Evolutionary conservation across 345 rosid species (phyloP).

Genomic region (Excoecaria cochinchinensis): DNA sequence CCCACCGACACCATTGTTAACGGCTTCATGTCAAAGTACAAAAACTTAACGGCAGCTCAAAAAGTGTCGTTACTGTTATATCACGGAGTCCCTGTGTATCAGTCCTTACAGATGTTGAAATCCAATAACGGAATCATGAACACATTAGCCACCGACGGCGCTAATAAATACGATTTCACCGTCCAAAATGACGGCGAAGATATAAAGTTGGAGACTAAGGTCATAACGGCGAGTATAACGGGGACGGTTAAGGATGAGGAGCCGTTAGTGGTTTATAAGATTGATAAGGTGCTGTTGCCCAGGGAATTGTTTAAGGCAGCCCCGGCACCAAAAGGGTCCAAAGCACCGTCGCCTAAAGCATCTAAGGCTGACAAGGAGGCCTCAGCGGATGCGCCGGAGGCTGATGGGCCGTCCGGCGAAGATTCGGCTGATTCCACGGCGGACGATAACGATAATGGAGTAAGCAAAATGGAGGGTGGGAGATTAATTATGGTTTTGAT

Average conservation of each 20-base stretch:
- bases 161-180: slow-evolving; percentile 29
- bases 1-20: slow-evolving; percentile 25
- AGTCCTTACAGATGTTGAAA: slow-evolving; percentile 31
- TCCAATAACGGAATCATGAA: slow-evolving; percentile 26
- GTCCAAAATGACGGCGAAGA: slow-evolving; percentile 33
- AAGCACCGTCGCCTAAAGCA: slow-evolving; percentile 22
- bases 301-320: slow-evolving; percentile 30
- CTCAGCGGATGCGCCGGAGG: slow-evolving; percentile 19
- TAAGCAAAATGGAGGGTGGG: slow-evolving; percentile 33
- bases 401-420: slow-evolving; percentile 22
- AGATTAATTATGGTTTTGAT: slow-evolving; percentile 33
- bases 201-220: slow-evolving; percentile 28
- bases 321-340: neutral
- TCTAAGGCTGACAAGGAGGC: slow-evolving; percentile 13
- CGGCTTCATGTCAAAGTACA: slow-evolving; percentile 34
- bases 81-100: slow-evolving; percentile 34
- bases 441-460: slow-evolving; percentile 17
- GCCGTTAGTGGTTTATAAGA: slow-evolving; percentile 26
- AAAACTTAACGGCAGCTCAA: slow-evolving; percentile 21
- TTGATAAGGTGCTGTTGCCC: slow-evolving; percentile 29
- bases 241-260: slow-evolving; percentile 36
- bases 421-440: slow-evolving; percentile 24
- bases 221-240: slow-evolving; percentile 24
- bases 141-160: slow-evolving; percentile 35
- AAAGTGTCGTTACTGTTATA: slow-evolving; percentile 24